Base-by-base conservation (phyloP, 139 green algal species). In the Dunaliella primolecta region DNA sequence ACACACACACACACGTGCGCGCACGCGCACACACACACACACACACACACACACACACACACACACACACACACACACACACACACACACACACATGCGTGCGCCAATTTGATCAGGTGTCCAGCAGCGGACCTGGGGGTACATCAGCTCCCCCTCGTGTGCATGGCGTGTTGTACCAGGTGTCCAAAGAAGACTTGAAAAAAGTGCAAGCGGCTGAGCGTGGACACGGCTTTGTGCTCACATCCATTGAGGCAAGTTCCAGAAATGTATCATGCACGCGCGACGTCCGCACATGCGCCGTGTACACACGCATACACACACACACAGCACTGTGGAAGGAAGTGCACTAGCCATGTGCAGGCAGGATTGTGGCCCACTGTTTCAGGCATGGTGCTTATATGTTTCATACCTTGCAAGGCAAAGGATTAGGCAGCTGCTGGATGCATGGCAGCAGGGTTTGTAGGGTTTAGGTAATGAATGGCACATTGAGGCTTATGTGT, bases 101-200 rank as follows among this genome's bases (percentile, higher is more conserved):
- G n/a, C n/a, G n/a, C n/a, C n/a, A n/a, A n/a, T n/a, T n/a, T n/a
- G n/a, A n/a, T n/a, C n/a, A 64, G 46, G 46, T 64, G 7, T 15
- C 46, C 46, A 64, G 15, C 7, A 25, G 15, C 46, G 46, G 46
- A 7, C 46, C 46, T 25, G 15, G 15, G 7, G 15, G 46, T 64
- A 64, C 46, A 25, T 7, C 46, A 64, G 46, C 46, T 64, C 46
- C 46, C 15, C 55, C 46, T 2, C 46, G 29, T 2, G 87, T 92
- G 35, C 87, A 92, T 71, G 89, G 89, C 74, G 89, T 92, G 46
- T 64, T 92, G 84, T 92, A 90, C 83, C 75, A 75, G 33, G 33
- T 91, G 3, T 75, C 46, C 1, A 70, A 46, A 30, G 82, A 72
- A 56, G 89, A 91, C 36, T 81, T 92, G 25, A 56, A 46, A 11